These are phyloP conservation scores for Metschnikowia lochheadii DNA, from an alignment of 805 yeast species.

Conservation along the genomic window DNA sequence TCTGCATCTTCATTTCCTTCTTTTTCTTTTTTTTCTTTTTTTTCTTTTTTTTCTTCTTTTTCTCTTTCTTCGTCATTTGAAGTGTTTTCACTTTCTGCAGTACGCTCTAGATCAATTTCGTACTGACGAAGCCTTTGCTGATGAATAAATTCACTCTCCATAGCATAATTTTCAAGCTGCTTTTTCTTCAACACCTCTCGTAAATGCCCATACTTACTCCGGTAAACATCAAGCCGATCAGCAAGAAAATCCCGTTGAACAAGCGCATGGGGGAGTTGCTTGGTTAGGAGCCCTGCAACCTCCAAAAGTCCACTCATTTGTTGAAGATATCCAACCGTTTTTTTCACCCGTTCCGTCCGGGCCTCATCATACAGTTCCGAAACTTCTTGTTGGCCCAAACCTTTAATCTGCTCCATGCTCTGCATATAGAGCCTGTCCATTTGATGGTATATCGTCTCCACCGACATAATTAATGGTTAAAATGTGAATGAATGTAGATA, in stretches of 20 bases:
- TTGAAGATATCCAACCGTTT: constrained; percentile 18
- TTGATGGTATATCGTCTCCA: background rate
- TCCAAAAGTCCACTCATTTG: constrained; percentile 18
- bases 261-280: constrained; percentile 4
- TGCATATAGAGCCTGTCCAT: constrained; percentile 1
- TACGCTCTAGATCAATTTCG: background rate
- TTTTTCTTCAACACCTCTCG: constrained; percentile 24
- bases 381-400: background rate
- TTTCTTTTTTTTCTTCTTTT: background rate
- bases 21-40: background rate
- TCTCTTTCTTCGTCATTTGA: background rate
- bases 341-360: constrained; percentile 17
- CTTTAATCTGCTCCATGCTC: constrained; percentile 2
- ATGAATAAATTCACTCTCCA: constrained; percentile 28
- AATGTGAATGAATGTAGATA: no score
- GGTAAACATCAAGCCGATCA: constrained; percentile 18
- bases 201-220: constrained; percentile 19
- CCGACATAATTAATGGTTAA: background rate
- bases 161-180: constrained; percentile 25
- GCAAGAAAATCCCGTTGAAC: background rate
- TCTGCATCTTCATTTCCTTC: background rate
- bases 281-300: constrained; percentile 13
- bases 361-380: constrained; percentile 3
- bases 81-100: background rate
- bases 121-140: constrained; percentile 29